A percentile compares a stretch with the other conserved stretches of the same genome.
These are phyloP conservation scores for Barbatosphaeria neglecta DNA, from an alignment of 495 filamentous ascomycete genomes.

Conservation along the genomic window DNA sequence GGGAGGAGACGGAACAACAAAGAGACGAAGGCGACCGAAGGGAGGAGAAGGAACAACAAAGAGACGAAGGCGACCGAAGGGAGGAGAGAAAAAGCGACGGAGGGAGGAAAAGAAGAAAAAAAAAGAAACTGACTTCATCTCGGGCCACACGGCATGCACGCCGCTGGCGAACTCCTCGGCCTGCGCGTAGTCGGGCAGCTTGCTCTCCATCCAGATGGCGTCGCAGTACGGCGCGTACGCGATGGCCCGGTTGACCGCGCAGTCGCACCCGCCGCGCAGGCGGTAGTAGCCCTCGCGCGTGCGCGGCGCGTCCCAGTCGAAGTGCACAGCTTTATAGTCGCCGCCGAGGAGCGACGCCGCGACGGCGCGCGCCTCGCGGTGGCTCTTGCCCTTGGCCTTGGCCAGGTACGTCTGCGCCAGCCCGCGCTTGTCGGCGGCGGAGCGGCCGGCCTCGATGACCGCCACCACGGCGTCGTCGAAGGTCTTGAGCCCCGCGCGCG, in stretches of 20 bases:
- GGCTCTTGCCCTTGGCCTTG: conserved; percentile 64
- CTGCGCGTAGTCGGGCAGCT: conserved; percentile 83
- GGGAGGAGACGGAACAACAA: too few species aligned
- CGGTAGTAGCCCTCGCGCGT: conserved; percentile 93
- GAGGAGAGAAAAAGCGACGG: not conserved
- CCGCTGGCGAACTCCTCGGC: conserved; percentile 90
- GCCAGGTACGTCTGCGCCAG: conserved; percentile 54
- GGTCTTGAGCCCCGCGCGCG: conserved; percentile 75
- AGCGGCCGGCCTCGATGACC: conserved; percentile 53
- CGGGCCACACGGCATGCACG: conserved; percentile 87
- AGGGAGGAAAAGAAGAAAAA: too few species aligned
- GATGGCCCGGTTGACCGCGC: conserved; percentile 80
- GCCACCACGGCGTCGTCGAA: conserved; percentile 85
- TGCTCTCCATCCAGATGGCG: conserved; percentile 98
- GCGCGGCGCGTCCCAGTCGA: conserved; percentile 84
- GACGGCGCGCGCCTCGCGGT: conserved; percentile 69
- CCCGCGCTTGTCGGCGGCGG: conserved; percentile 50
- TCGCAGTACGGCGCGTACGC: conserved; percentile 93
- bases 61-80: conserved; percentile 15
- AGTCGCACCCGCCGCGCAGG: conserved; percentile 81
- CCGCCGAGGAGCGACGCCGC: conserved; percentile 71
- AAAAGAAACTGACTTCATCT: conserved; percentile 79
- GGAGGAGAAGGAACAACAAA: too few species aligned
- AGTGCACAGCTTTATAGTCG: conserved; percentile 79
- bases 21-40: not conserved